phyloP scores from a whole-genome alignment of 2,329 filamentous ascomycete genomes.

The Madurella mycetomatis region DNA sequence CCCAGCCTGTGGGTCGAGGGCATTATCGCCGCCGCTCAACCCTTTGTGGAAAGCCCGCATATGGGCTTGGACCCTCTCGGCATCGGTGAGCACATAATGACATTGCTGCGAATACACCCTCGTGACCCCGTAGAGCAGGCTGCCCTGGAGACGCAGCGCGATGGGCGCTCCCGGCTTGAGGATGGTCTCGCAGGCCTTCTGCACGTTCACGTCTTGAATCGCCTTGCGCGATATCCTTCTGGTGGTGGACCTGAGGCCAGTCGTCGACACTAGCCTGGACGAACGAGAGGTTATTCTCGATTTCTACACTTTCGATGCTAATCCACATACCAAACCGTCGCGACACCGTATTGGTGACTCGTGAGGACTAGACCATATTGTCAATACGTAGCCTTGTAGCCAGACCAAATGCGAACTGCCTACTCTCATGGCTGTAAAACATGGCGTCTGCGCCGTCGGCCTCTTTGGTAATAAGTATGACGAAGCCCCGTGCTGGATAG shows the following conservation, averaged over 20 bases:
- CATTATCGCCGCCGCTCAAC: slow-evolving; percentile 45
- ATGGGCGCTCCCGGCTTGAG: slow-evolving; percentile 75
- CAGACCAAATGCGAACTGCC: slow-evolving; percentile 26
- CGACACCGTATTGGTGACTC: slow-evolving; percentile 82
- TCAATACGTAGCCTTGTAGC: slow-evolving; percentile 25
- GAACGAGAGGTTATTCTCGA: background rate
- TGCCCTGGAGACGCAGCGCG: slow-evolving; percentile 84
- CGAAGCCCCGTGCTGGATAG: background rate
- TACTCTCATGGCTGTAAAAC: slow-evolving; percentile 97
- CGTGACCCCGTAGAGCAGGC: slow-evolving; percentile 78
- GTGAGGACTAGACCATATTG: slow-evolving; percentile 59
- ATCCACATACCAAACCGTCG: slow-evolving; percentile 77
- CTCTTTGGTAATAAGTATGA: background rate
- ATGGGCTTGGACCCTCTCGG: slow-evolving; percentile 66
- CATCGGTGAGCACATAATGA: slow-evolving; percentile 76
- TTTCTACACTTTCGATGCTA: background rate
- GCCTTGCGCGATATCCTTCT: slow-evolving; percentile 78
- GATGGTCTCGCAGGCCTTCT: slow-evolving; percentile 85
- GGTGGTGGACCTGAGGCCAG: slow-evolving; percentile 66
- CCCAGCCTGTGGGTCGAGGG: slow-evolving; percentile 65
- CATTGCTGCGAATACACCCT: slow-evolving; percentile 86
- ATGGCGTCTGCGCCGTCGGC: slow-evolving; percentile 43
- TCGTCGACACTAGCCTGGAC: slow-evolving; percentile 81
- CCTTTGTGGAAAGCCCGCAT: slow-evolving; percentile 65
- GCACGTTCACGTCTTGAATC: slow-evolving; percentile 82